Conservation (phyloP, 331 rosid species). For the Arachis monticola region DNA sequence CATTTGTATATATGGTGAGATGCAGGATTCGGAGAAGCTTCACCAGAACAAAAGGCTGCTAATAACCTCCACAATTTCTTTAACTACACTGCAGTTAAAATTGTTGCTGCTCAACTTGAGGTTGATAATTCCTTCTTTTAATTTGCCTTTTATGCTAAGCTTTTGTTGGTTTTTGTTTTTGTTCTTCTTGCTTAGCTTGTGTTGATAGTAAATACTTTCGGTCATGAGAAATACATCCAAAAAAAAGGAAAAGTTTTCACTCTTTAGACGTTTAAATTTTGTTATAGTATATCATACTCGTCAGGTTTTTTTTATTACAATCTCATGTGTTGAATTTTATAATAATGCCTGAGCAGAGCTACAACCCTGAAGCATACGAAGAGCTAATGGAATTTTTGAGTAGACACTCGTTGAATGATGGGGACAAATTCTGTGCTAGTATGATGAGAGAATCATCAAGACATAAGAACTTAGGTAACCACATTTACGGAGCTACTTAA, state of each 20-base stretch:
- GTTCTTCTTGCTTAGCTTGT: background rate
- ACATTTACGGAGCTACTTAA: constrained; percentile 3
- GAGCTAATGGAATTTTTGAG: too few species aligned
- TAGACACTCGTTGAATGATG: constrained; percentile 75
- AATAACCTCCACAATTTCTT: too few species aligned
- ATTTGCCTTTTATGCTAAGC: background rate
- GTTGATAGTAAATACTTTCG: background rate
- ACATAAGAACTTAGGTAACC: constrained; percentile 74
- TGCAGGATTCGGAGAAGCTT: too few species aligned
- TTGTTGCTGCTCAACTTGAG: too few species aligned
- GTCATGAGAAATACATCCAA: background rate
- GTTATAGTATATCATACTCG: too few species aligned
- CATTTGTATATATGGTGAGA: too few species aligned
- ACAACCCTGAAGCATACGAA: too few species aligned
- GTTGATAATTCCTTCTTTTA: too few species aligned
- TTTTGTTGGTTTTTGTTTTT: constrained; percentile 15
- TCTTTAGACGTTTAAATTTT: too few species aligned
- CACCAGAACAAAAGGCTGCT: too few species aligned
- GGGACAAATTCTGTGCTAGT: constrained; percentile 80
- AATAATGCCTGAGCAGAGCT: constrained; percentile 43
- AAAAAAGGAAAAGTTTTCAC: background rate
- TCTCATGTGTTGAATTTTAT: background rate
- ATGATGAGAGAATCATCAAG: constrained; percentile 88
- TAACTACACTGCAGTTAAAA: too few species aligned
- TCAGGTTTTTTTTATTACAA: background rate